These are phyloP conservation scores for Tricholoma sp. DNA, from an alignment of 768 basidiomycete species.

Conservation along the genomic window DNA sequence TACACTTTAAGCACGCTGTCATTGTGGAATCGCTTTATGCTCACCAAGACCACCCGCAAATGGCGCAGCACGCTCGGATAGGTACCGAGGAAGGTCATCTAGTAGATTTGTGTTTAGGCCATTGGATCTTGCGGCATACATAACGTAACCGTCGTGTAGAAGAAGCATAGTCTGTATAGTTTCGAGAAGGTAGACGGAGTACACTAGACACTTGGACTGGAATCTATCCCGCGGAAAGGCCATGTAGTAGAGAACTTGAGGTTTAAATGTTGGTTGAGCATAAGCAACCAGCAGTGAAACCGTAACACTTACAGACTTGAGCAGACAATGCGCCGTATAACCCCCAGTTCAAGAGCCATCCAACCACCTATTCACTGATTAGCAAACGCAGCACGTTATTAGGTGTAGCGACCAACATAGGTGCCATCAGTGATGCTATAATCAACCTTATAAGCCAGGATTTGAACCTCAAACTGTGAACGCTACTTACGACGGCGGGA, in stretches of 20 bases:
- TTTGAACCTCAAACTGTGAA: not conserved
- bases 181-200: conserved; percentile 19
- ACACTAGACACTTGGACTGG: conserved; percentile 20
- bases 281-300: not conserved
- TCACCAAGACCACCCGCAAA: conserved; percentile 24
- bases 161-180: conserved; percentile 19
- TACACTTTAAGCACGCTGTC: not conserved
- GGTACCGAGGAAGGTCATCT: conserved; percentile 11
- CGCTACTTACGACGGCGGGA: not conserved
- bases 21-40: not conserved
- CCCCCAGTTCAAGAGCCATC: conserved; percentile 3
- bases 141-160: conserved; percentile 18
- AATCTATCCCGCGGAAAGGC: conserved; percentile 25
- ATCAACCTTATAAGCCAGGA: not conserved
- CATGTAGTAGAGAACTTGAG: conserved; percentile 23
- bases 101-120: conserved; percentile 16
- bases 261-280: not conserved
- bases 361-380: not conserved
- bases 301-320: conserved; percentile 5
- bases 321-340: conserved; percentile 4
- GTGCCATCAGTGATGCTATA: not conserved
- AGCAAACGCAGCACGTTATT: not conserved
- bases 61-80: conserved; percentile 13
- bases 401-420: not conserved
- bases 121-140: conserved; percentile 3